Base-by-base conservation (phyloP, 495 filamentous ascomycete species). In the Pyrenula massariospora region DNA sequence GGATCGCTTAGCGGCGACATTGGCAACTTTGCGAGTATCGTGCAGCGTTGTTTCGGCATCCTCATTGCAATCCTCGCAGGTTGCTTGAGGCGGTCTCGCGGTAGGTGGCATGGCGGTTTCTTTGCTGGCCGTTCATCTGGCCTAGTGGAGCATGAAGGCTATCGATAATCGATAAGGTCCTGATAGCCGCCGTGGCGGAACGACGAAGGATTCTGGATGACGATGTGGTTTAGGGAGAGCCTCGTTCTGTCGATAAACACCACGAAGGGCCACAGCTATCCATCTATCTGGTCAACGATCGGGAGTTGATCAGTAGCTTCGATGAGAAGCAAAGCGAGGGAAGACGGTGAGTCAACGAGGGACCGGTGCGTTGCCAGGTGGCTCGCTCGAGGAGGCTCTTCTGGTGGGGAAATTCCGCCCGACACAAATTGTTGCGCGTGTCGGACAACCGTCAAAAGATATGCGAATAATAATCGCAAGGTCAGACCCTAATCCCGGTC, bases 61-160 rank as follows among this genome's bases (percentile, higher is more conserved):
- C 60, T 82, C 79, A 61, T 81, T 73, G 62, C 68, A 82, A 59
- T 84, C 82, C 62, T 84, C 81, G 65, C 72, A 66, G 52, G 70
- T 77, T 57, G 74, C 70, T 50, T 60, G 70, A 57, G 68, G 68
- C 53, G 56, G 62, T 62, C 68, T 70, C 57, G 65, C 59, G 71
- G 72, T 77, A 65, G 66, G 63, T 70, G 56, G 54, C 52, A 57
- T 54, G 58, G 62, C 57, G 21, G 8, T 19, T 19, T 10, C 50
- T 52, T 24, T 10, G 19, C 31, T 8, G 31, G 31, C 31, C 31
- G 31, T 5, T 42, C 31, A 42, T 42, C 31, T 42, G 15, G 31
- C 31, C 31, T 15, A 42, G 31, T 42, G 31, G 31, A 42, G 31
- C 31, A 42, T 5, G 5, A 42, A 5, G 31, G 8, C 31, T 42